Conservation (phyloP, 768 basidiomycete genomes). For the Calocera cornea region DNA sequence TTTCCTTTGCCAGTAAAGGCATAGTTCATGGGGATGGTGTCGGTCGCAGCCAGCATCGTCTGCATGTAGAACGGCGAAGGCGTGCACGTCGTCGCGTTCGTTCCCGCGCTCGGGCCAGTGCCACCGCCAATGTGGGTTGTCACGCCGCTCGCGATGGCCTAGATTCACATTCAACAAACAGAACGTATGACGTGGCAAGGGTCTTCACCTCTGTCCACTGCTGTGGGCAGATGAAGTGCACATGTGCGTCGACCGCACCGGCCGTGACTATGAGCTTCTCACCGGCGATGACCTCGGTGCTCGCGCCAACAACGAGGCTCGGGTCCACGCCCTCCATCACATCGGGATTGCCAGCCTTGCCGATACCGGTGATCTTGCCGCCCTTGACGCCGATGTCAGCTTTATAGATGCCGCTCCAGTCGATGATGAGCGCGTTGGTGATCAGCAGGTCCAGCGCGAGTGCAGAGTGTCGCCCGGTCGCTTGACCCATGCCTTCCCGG, state of each 20-base stretch:
- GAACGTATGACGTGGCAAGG: conserved; percentile 13
- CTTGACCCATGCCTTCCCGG: conserved; percentile 95
- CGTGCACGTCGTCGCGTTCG: conserved; percentile 91
- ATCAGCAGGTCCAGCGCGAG: conserved; percentile 83
- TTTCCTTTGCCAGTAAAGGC: conserved; percentile 95
- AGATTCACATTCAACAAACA: not conserved
- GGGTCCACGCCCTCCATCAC: conserved; percentile 69
- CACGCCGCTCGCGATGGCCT: conserved; percentile 40
- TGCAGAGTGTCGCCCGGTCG: conserved; percentile 48
- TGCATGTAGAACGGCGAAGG: conserved; percentile 78
- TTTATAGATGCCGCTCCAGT: conserved; percentile 96
- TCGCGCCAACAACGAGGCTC: conserved; percentile 67
- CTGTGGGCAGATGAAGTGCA: conserved; percentile 93
- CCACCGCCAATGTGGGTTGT: conserved; percentile 96
- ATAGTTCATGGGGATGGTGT: conserved; percentile 81
- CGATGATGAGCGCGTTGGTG: conserved; percentile 86
- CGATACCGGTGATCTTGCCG: conserved; percentile 72
- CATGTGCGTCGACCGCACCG: conserved; percentile 81
- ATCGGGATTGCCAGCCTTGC: conserved; percentile 97
- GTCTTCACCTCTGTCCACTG: conserved; percentile 61
- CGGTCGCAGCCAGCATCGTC: conserved; percentile 85
- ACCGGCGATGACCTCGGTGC: conserved; percentile 90
- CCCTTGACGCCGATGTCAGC: conserved; percentile 88
- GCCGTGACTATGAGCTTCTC: conserved; percentile 91
- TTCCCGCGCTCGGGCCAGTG: conserved; percentile 81